phyloP scores from a whole-genome alignment of 257 asterid genomes.

The Solanum pinnatisectum region DNA sequence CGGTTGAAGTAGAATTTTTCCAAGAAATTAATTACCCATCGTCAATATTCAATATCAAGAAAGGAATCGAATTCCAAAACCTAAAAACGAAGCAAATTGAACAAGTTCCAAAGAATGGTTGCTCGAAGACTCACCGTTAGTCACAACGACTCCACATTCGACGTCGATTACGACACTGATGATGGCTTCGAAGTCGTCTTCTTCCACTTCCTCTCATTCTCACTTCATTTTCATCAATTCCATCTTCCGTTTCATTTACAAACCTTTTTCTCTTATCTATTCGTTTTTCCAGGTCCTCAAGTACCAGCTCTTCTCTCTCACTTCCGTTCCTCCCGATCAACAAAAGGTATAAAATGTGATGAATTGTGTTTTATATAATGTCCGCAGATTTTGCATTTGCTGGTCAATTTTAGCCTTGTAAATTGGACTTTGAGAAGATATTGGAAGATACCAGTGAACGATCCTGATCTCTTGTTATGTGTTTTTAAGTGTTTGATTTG shows the following conservation, averaged over 20 bases:
- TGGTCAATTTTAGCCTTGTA: not conserved
- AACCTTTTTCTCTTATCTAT: not conserved
- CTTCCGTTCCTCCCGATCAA: slow-evolving; percentile 80
- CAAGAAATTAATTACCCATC: not conserved
- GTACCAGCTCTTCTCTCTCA: slow-evolving; percentile 85
- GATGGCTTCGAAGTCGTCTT: slow-evolving; percentile 76
- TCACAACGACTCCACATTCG: slow-evolving; percentile 55
- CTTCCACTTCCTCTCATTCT: not conserved
- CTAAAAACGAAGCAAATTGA: not conserved
- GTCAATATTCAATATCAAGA: too few relatives aligned
- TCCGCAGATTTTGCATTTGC: not conserved
- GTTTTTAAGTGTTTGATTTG: not conserved
- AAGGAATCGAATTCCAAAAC: not conserved
- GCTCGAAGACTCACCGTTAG: slow-evolving; percentile 53
- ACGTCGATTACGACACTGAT: slow-evolving; percentile 75
- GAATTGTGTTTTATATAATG: not conserved
- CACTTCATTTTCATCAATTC: not conserved
- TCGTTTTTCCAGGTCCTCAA: slow-evolving; percentile 57
- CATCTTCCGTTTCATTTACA: slow-evolving; percentile 5
- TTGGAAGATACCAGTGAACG: not conserved
- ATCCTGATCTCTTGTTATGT: not conserved
- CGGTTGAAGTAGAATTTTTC: not conserved
- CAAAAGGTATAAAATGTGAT: slow-evolving; percentile 43
- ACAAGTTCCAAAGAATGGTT: slow-evolving; percentile 33
- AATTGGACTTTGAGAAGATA: not conserved